Evolutionary conservation across 1,139 yeast species (phyloP), one percentile per base, ranked within the genome.

Genomic region (Suhomyces chickasaworum): DNA sequence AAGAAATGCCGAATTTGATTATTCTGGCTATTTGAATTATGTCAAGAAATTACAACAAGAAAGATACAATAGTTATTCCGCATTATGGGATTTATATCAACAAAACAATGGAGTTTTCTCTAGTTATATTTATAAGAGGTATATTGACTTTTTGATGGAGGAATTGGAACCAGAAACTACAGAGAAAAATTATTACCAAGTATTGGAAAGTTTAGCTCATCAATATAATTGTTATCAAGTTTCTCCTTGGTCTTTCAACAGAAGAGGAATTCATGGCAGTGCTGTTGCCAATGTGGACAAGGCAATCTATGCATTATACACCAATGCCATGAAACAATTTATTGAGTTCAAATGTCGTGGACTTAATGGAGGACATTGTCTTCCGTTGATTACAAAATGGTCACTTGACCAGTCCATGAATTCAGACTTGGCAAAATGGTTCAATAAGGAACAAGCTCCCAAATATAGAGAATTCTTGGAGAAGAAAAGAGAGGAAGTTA

Each of bases 361-460:
- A 5, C 61, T 64, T 7, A 52, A 50, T 30, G 59, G 64, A 29
- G 71, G 70, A 2, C 75, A 69, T 48, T 61, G 71, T 31, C 52
- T 52, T 2, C 69, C 68, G 7, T 56, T 73, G 34, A 65, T 73
- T 18, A 55, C 61, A 7, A 66, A 71, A 57, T 74, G 78, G 78
- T 53, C 69, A n/a, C 51, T 74, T 17, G 66, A 69, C 49, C 51
- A 54, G 2, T 40, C 41, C 13, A 73, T 73, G 78, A 52, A 49
- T 13, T 40, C 47, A 10, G 48, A 53, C 12, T 53, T 70, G 37
- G 47, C 44, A 10, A 36, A 34, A 6, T 68, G 70, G 66, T 62
- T 60, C 38, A 52, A 42, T 21, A 39, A 46, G 2, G 53, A 58
- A 4, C 56, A 62, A 47, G 42, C 59, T 20, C 65, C 65, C 3